Percentiles rank a stretch among this genome's conserved stretches.
Evolutionary conservation across 768 basidiomycete species (phyloP).

Genomic region (Amanita phalloides): DNA sequence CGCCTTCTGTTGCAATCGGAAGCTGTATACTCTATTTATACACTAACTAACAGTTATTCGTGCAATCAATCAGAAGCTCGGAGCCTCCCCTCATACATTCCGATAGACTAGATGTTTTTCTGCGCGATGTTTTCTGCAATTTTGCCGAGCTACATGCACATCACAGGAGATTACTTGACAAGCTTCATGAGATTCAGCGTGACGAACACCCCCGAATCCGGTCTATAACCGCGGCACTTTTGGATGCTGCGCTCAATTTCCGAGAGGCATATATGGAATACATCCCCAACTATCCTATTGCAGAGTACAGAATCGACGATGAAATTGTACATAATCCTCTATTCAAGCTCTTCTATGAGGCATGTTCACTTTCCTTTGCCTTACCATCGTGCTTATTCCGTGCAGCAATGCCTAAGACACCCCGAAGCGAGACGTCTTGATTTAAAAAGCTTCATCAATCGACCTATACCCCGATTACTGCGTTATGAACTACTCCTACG

Average conservation of each 20-base stretch:
- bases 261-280: conserved; percentile 90
- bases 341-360: conserved; percentile 80
- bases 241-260: conserved; percentile 88
- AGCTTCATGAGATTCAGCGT: conserved; percentile 77
- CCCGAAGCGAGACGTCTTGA: conserved; percentile 75
- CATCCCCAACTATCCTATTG: conserved; percentile 87
- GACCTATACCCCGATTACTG: conserved; percentile 82
- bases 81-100: conserved; percentile 72
- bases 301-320: conserved; percentile 77
- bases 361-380: conserved; percentile 20
- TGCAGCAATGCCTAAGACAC: conserved; percentile 42
- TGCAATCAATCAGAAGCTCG: conserved; percentile 58
- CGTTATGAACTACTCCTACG: conserved; percentile 84
- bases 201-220: conserved; percentile 77
- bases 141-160: conserved; percentile 65
- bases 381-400: conserved; percentile 7
- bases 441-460: conserved; percentile 89
- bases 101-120: conserved; percentile 64
- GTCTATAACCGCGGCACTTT: conserved; percentile 73
- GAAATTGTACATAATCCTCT: conserved; percentile 74
- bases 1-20: conserved; percentile 13
- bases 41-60: conserved; percentile 52
- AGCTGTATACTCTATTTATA: background rate
- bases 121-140: conserved; percentile 86
- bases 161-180: conserved; percentile 66